These are phyloP conservation scores for Podospora pseudopauciseta DNA, from an alignment of 495 filamentous ascomycete species.

Conservation along the genomic window DNA sequence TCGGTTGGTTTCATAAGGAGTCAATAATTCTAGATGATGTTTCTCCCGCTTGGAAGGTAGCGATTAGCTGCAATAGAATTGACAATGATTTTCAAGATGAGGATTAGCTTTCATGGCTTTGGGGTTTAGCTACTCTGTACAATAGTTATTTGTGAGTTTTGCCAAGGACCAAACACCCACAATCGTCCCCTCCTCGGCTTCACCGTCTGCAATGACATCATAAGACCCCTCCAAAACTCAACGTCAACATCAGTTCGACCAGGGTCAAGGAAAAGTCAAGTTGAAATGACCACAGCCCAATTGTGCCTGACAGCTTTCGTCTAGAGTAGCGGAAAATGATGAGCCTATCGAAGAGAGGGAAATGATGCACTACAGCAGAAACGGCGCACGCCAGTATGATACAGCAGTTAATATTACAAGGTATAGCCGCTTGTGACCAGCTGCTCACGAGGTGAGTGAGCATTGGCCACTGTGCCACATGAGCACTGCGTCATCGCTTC, in stretches of 20 bases:
- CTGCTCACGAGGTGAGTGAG: not conserved
- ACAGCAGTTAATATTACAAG: not conserved
- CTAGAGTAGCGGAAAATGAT: not conserved
- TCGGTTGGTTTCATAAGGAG: not conserved
- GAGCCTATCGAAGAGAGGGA: not conserved
- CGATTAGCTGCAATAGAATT: not conserved
- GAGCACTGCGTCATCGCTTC: not conserved
- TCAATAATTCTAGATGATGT: not conserved
- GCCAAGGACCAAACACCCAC: not conserved
- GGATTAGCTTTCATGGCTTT: no score
- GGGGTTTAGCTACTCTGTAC: not conserved
- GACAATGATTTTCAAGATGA: not conserved
- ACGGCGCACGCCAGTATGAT: not conserved
- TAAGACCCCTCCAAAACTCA: not conserved
- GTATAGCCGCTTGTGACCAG: not conserved
- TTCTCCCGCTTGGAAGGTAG: not conserved
- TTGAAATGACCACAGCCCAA: not conserved
- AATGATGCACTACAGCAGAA: not conserved
- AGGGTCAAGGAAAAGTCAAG: not conserved
- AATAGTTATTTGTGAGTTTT: not conserved
- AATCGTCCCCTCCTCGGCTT: not conserved
- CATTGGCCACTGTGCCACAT: not conserved
- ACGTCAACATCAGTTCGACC: not conserved
- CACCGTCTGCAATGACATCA: not conserved
- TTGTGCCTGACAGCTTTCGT: not conserved